These are phyloP conservation scores for Pholiota adiposa DNA, from an alignment of 1,284 basidiomycete genomes.

Conservation along the genomic window DNA sequence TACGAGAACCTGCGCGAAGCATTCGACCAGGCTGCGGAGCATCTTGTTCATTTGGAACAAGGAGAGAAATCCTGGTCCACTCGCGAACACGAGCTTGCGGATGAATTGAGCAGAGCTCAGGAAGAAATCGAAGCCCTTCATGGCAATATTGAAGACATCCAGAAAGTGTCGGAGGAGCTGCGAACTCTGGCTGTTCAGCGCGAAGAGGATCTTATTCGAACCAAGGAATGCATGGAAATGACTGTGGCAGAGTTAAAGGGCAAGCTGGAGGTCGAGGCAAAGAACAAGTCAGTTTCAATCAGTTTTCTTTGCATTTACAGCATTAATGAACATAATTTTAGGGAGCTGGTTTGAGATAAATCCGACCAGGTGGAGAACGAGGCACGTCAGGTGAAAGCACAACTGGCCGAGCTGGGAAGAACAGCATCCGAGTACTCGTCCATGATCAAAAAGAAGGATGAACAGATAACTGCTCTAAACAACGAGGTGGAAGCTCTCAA, in stretches of 20 bases:
- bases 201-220: constrained; percentile 79
- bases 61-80: constrained; percentile 74
- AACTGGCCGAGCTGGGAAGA: constrained; percentile 78
- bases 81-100: constrained; percentile 62
- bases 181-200: constrained; percentile 72
- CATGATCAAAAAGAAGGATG: constrained; percentile 82
- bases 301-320: not conserved
- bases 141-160: constrained; percentile 62
- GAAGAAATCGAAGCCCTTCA: constrained; percentile 62
- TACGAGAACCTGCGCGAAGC: constrained; percentile 71
- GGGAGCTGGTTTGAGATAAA: constrained; percentile 65
- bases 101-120: constrained; percentile 61
- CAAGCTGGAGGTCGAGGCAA: constrained; percentile 70
- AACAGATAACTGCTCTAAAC: constrained; percentile 65
- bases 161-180: constrained; percentile 73
- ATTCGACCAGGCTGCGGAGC: constrained; percentile 84
- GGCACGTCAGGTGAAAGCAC: constrained; percentile 74
- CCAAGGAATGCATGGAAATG: constrained; percentile 79
- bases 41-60: constrained; percentile 78
- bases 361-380: constrained; percentile 69
- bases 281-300: constrained; percentile 60
- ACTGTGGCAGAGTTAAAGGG: constrained; percentile 74
- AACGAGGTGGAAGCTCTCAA: constrained; percentile 59
- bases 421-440: constrained; percentile 80
- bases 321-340: constrained; percentile 32